Evolutionary conservation across 1,284 basidiomycete species (phyloP), one percentile per base, ranked within the genome.

Genomic region (Irpex rosettiformis): DNA sequence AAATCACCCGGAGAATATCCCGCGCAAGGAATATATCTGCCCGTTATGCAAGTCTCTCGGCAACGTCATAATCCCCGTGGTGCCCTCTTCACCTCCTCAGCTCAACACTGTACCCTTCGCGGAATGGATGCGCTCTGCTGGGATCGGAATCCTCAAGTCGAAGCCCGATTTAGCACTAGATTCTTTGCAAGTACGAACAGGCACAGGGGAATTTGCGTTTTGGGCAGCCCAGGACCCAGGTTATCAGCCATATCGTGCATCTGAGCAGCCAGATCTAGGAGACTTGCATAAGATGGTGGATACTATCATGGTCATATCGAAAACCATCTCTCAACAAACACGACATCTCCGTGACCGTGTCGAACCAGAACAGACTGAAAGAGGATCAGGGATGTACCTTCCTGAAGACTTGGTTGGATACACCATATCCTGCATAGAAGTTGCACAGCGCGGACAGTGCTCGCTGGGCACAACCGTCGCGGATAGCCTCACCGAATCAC

Each of bases 11-110:
- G 96, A 99, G 71, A 93, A 89, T 67, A 91, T 96, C 29, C 85
- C 89, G 18, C 82, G 97, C 47, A 91, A 92, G 70, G 97, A 99
- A 72, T 99, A 90, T 75, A 93, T 98, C 56, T 99, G 97, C 68
- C 97, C 97, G 0, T 75, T 99, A n/a, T 99, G 97, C 80, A 99
- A 99, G 76, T 94, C 92, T 65, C 79, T 99, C 0, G 96, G 96
- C 8, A 99, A 99, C 72, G 85, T 94, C 30, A 88, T 99, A 42
- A 79, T 99, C 2, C 96, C 97, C 0, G 86, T 96, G 3, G 79
- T 85, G 22, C 77, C 73, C 27, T 77, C 65, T 1, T 58, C 79
- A 0, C 72, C 70, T 24, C 75, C 75, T 10, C 66, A 78, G 13
- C 76, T 84, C n/a, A 88, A 82, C 61, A 73, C 70, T 2, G 73